These are phyloP conservation scores for Scheffersomyces ergatensis DNA, from an alignment of 805 yeast species.

Conservation along the genomic window DNA sequence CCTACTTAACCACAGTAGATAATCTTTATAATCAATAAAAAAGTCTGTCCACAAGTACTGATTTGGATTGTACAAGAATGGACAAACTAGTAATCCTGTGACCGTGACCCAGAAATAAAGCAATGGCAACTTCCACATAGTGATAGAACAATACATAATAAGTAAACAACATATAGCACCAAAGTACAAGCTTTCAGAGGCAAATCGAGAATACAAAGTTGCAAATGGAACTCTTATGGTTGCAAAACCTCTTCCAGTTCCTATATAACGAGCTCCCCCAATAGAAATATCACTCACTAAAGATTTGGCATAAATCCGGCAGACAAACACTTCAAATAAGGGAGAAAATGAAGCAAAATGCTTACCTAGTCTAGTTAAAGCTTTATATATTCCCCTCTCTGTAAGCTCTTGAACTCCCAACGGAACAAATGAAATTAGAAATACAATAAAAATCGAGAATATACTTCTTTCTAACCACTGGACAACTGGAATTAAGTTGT, in stretches of 20 bases:
- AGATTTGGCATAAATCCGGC: slow-evolving; percentile 74
- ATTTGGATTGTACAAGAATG: slow-evolving; percentile 75
- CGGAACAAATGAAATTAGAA: slow-evolving; percentile 78
- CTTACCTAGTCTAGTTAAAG: slow-evolving; percentile 64
- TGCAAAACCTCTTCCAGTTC: slow-evolving; percentile 86
- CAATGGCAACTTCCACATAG: slow-evolving; percentile 60
- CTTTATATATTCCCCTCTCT: slow-evolving; percentile 80
- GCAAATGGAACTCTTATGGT: slow-evolving; percentile 77
- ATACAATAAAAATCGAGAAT: slow-evolving; percentile 76
- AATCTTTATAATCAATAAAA: slow-evolving; percentile 63
- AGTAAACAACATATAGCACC: slow-evolving; percentile 53
- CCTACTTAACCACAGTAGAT: slow-evolving; percentile 48
- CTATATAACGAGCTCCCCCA: slow-evolving; percentile 86
- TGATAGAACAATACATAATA: slow-evolving; percentile 54
- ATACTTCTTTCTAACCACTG: slow-evolving; percentile 84
- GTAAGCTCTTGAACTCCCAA: slow-evolving; percentile 75
- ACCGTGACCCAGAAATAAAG: slow-evolving; percentile 75
- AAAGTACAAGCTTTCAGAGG: slow-evolving; percentile 61
- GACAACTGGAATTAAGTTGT: slow-evolving; percentile 68
- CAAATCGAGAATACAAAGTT: slow-evolving; percentile 71
- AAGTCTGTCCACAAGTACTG: slow-evolving; percentile 70
- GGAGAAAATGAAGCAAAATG: slow-evolving; percentile 74
- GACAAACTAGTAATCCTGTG: slow-evolving; percentile 63
- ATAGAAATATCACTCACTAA: slow-evolving; percentile 67
- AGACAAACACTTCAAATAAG: slow-evolving; percentile 78